A percentile compares a stretch with the other conserved stretches of the same genome.
Conservation (phyloP, 257 asterid species). For the Solanum appendiculatum region DNA sequence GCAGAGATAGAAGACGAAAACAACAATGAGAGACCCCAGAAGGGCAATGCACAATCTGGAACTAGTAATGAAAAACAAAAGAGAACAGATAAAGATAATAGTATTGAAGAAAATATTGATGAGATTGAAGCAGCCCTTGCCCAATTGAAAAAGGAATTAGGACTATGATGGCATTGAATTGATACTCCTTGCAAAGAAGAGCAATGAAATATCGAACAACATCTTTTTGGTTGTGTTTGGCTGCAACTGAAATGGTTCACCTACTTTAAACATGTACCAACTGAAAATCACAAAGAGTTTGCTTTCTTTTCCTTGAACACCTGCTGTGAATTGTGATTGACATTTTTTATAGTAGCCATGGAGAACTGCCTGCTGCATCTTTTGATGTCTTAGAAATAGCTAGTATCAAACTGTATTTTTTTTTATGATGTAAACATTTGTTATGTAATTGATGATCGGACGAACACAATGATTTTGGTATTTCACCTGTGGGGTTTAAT, state of each 20-base stretch:
- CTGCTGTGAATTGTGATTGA: background rate
- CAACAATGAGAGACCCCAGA: conserved; percentile 9
- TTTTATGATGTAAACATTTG: background rate
- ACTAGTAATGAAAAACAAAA: conserved; percentile 17
- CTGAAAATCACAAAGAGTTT: background rate
- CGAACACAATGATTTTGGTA: background rate
- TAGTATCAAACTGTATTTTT: background rate
- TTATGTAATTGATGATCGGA: background rate
- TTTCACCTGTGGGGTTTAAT: background rate
- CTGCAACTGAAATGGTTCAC: background rate
- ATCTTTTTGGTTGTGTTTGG: background rate
- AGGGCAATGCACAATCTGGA: conserved; percentile 14
- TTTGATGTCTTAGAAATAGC: background rate
- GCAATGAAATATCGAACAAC: background rate
- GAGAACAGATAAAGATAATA: conserved; percentile 17
- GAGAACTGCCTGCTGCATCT: background rate
- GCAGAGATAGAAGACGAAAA: conserved; percentile 22
- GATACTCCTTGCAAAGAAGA: background rate
- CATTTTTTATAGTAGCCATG: background rate
- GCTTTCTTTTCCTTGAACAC: background rate
- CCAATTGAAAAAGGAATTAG: conserved; percentile 69
- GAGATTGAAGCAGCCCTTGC: conserved; percentile 88
- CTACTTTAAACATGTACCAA: background rate
- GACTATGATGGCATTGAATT: conserved; percentile 28
- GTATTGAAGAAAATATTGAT: conserved; percentile 53